Base-by-base conservation (phyloP, 352 stramenopile species). In the Aphanomyces stellatus region DNA sequence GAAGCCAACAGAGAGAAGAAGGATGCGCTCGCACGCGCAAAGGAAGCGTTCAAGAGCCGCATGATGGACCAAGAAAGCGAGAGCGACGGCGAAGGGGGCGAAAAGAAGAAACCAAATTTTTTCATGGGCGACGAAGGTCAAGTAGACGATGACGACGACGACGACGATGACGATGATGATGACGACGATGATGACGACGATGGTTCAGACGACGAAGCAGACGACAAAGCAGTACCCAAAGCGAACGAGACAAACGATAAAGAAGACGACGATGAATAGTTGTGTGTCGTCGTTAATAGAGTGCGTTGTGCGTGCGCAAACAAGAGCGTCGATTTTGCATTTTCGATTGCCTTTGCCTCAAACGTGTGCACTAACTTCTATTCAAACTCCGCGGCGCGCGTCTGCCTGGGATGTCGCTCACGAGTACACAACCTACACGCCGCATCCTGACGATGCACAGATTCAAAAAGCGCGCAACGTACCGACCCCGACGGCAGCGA, bases 21-120 rank as follows among this genome's bases (percentile, higher is more conserved):
- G 3, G 81, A 90, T 48, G 74, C 74, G 0, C 72, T 86, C 46
- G 73, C 74, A 0, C 72, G 73, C 0, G 82, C 81, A 22, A 90
- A 90, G 65, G 73, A 72, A 17, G 74, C 72, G 30, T 88, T 91
- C 24, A 66, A 86, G 25, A 76, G 88, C 53, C 69, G 79, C 62
- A 72, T 77, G 24, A 67, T 69, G 51, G 68, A 37, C 55, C 74
- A 56, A 51, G 11, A 57, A 19, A 46, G 37, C 49, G 24, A 35
- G 28, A 62, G 10, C 34, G 40, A 56, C 3, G 57, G 56, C 41
- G 53, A 69, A 7, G 42, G 59, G 19, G 53, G 34, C 4, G 42
- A 42, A 17, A 41, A 46, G 25, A 34, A 33, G 10, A 43, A 33
- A 24, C 13, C 7, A 2, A 41, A 65, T 37, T 27, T 11, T 46